A percentile compares a stretch with the other conserved stretches of the same genome.
phyloP scores from a whole-genome alignment of 148 eudicot species.

The Polygonum maritimum region DNA sequence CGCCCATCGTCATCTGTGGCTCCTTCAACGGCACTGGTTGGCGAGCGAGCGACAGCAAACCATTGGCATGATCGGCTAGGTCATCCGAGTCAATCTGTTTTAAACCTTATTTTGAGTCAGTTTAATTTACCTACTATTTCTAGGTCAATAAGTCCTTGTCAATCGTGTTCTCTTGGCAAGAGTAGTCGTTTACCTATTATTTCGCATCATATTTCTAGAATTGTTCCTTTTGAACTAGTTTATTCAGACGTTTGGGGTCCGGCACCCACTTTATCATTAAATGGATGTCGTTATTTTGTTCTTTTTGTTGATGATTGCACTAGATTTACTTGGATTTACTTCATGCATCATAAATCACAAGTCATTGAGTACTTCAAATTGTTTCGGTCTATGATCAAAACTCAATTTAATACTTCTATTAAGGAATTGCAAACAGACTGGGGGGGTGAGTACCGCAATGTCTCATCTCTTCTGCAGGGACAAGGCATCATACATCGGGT shows the following conservation, averaged over 20 bases:
- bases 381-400: no score
- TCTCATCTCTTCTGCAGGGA: not conserved
- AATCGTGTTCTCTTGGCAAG: not conserved
- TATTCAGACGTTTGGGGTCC: not conserved
- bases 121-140: no score
- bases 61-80: not conserved
- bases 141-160: not conserved
- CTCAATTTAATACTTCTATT: no score
- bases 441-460: not conserved
- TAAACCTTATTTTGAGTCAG: not conserved
- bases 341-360: no score
- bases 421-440: not conserved
- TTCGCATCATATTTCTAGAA: not conserved
- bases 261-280: not conserved
- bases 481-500: not conserved
- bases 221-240: not conserved
- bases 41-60: not conserved
- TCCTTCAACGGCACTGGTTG: not conserved
- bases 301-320: not conserved
- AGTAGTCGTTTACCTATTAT: not conserved
- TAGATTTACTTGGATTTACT: not conserved
- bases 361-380: no score
- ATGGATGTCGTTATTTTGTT: not conserved
- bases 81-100: not conserved
- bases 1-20: no score